Percentiles rank a stretch among this genome's conserved stretches.
These are phyloP conservation scores for Dictyostelium purpureum DNA, from an alignment of 78 protist species.

Conservation along the genomic window DNA sequence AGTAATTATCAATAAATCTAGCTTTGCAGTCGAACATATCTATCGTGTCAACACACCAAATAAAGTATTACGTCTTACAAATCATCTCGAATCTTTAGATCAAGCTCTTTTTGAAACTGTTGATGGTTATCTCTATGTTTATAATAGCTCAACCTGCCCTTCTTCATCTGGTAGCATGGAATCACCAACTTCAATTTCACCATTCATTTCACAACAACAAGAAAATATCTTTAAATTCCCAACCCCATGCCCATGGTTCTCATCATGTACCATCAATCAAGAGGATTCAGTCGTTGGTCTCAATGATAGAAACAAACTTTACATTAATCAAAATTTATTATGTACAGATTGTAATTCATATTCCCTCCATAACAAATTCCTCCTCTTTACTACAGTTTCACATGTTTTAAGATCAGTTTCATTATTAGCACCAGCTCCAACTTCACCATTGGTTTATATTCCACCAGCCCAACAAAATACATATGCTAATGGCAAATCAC, in stretches of 20 bases:
- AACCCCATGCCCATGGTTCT: conserved; percentile 55
- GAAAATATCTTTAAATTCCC: conserved; percentile 58
- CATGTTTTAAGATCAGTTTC: conserved; percentile 77
- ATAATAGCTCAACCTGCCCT: background rate
- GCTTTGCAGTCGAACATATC: background rate
- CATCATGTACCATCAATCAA: background rate
- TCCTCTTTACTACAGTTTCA: conserved; percentile 76
- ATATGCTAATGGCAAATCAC: conserved; percentile 1
- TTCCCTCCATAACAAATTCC: conserved; percentile 78
- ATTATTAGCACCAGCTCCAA: conserved; percentile 24
- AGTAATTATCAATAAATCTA: background rate
- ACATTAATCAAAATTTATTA: conserved; percentile 23
- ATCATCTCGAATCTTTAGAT: background rate
- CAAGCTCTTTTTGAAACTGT: conserved; percentile 36
- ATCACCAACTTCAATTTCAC: background rate
- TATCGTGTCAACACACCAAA: background rate
- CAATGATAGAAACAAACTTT: conserved; percentile 26
- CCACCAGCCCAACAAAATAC: background rate
- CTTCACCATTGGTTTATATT: background rate
- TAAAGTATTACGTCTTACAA: background rate
- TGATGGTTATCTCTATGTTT: conserved; percentile 44
- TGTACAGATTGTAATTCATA: conserved; percentile 77
- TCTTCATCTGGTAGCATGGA: background rate
- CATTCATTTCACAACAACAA: background rate
- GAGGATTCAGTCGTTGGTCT: conserved; percentile 75